Evolutionary conservation across 1,284 basidiomycete genomes (phyloP), one percentile per base, ranked within the genome.

Genomic region (Boletus semigastroideus): DNA sequence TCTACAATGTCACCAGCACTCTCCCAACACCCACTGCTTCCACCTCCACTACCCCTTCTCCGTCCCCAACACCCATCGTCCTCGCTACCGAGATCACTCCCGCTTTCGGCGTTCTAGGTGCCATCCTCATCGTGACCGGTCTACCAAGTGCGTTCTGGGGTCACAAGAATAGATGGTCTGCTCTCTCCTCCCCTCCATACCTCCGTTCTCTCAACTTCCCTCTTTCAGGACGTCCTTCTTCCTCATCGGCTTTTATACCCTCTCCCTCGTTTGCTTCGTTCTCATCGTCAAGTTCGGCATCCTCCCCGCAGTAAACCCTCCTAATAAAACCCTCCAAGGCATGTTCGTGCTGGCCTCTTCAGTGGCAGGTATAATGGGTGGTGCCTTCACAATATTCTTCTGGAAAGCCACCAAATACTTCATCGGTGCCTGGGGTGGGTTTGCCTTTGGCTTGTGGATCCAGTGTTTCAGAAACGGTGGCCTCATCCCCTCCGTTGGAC

Each of bases 231-330:
- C 92, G n/a, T 93, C 92, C 9, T 87, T 94, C 74, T 95, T 95
- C 68, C 78, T 96, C 62, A 87, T 90, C 58, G 91, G 94, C 42
- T 94, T 92, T 70, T 98, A 96, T 72, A 83, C 90, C 42, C 76
- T 94, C 46, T 83, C 92, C 13, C 81, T 97, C 55, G 84, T 91
- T 64, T 92, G 91, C 66, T 78, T 93, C 61, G 86, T 92, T 57
- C 82, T 98, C 65, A 93, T 98, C 63, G 78, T 95, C 67, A 87
- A 89, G 60, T 95, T 95, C 65, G 95, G 94, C 41, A 84, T 94
- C 48, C 70, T 91, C 38, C 81, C 84, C 5, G 87, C 92, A 20
- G 77, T 95, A 58, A 87, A 92, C 58, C 85, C 91, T 0, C 95
- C 95, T 1, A 82, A 70, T 42, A 78, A 77, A 52, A 88, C 87